Evolutionary conservation across 2,329 filamentous ascomycete species (phyloP).

Genomic region (Sordariomycetes sp.): DNA sequence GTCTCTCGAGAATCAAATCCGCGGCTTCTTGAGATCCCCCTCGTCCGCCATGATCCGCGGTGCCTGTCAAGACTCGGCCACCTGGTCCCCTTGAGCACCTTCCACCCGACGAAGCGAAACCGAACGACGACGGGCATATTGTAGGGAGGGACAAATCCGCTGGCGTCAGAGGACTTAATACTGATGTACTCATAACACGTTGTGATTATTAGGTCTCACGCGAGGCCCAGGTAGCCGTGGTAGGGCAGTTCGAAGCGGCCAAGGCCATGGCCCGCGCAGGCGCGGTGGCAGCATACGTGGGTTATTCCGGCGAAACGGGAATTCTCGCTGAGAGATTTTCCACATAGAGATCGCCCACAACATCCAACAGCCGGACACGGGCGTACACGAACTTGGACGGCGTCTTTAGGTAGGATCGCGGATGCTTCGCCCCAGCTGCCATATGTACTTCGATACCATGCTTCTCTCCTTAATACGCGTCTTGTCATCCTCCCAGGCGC

Average conservation of each 20-base stretch:
- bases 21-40: constrained; percentile 33
- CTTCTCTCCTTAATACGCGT: too few relatives aligned
- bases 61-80: constrained; percentile 42
- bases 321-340: too few relatives aligned
- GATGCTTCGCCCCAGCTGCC: constrained; percentile 57
- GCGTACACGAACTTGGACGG: constrained; percentile 67
- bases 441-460: too few relatives aligned
- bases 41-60: constrained; percentile 49
- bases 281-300: constrained; percentile 46
- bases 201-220: constrained; percentile 29
- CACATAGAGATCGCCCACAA: constrained; percentile 54
- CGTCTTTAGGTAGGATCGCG: constrained; percentile 50
- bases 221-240: constrained; percentile 34
- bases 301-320: constrained; percentile 53
- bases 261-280: constrained; percentile 33
- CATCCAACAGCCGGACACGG: constrained; percentile 48
- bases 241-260: constrained; percentile 43
- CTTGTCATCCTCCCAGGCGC: too few relatives aligned
- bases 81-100: constrained; percentile 49
- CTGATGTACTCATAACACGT: constrained; percentile 45
- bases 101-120: constrained; percentile 49
- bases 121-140: constrained; percentile 44
- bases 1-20: constrained; percentile 43
- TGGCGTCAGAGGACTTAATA: constrained; percentile 35
- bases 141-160: constrained; percentile 42